Evolutionary conservation across 2,329 filamentous ascomycete species (phyloP), one percentile per base, ranked within the genome.

Genomic region (Pezicula carpinea): DNA sequence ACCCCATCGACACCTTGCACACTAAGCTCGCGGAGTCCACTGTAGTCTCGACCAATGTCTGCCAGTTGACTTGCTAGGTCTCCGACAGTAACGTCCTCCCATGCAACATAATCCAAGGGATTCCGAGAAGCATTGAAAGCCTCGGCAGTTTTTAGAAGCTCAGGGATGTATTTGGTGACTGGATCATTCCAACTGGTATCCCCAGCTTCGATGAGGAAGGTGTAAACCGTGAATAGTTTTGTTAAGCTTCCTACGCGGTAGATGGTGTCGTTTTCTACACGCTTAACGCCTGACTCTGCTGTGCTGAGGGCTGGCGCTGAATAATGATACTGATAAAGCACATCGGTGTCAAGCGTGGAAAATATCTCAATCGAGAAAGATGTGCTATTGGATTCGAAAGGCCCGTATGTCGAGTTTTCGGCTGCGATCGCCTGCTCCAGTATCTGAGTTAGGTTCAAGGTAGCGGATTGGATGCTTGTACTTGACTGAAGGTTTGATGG

Each of bases 221-320:
- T 64, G 44, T 68, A 71, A 2, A 73, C 63, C 3, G 66, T 70
- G 50, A 71, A 65, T 6, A 73, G 55, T 55, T 76, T 75, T 8
- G 70, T 70, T 10, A 75, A 56, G 50, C 71, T 75, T 13, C 62
- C 68, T 4, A 70, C 55, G 2, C 65, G 60, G 52, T 68, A 77
- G 17, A 69, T 57, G 0, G 66, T 71, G 47, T 74, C 58, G 6
- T 62, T 61, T 26, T 68, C 62, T 3, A 74, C 60, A 2, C 55
- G 56, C 7, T 51, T 61, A 6, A 66, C 63, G 1, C 68, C 66
- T 7, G 59, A 56, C 4, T 61, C 56, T 14, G 54, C 56, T 19
- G 55, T 50, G 23, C 44, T 53, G 13, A 65, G 53, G 6, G 52
- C 54, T 8, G 62, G 60, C n/a, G 64, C 62, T 5, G 64, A 66